Conservation (phyloP, 495 filamentous ascomycete species). For the Aspergillus sclerotioniger region DNA sequence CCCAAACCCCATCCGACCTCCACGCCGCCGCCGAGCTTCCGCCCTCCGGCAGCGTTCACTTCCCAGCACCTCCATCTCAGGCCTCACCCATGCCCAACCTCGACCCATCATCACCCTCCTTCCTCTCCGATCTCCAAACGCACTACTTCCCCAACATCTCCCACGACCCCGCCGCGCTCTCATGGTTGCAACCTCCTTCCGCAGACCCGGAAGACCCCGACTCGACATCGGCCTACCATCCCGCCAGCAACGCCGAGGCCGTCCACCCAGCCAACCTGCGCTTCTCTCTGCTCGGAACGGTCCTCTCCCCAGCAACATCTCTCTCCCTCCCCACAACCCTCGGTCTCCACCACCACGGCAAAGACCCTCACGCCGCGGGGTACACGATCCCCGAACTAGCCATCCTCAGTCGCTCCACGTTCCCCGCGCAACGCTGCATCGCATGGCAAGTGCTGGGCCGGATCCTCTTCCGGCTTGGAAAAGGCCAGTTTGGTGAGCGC, state of each 20-base stretch:
- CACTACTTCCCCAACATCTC: constrained; percentile 92
- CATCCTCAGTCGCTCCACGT: constrained; percentile 73
- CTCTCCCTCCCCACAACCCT: constrained; percentile 67
- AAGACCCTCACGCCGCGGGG: constrained; percentile 89
- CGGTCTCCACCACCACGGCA: constrained; percentile 90
- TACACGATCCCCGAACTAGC: constrained; percentile 92
- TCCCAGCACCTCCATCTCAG: constrained; percentile 54
- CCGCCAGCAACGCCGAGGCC: constrained; percentile 58
- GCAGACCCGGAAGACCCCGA: constrained; percentile 53
- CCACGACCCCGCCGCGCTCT: constrained; percentile 77
- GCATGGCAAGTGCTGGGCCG: constrained; percentile 89
- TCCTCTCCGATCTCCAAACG: constrained; percentile 76
- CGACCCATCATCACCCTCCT: constrained; percentile 77
- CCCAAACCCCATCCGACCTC: constrained; percentile 37
- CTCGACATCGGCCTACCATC: constrained; percentile 69
- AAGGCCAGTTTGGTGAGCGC: constrained; percentile 70
- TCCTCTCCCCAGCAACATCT: constrained; percentile 72
- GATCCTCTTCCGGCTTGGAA: constrained; percentile 78
- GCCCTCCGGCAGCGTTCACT: constrained; percentile 51
- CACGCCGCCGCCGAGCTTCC: constrained; percentile 42
- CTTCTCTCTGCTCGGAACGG: constrained; percentile 78
- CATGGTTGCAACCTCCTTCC: constrained; percentile 80
- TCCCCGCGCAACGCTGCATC: constrained; percentile 83
- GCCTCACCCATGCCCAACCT: constrained; percentile 58
- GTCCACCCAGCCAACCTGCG: constrained; percentile 74